These are phyloP conservation scores for Beauveria caledonica DNA, from an alignment of 2,329 filamentous ascomycete genomes.

Conservation along the genomic window DNA sequence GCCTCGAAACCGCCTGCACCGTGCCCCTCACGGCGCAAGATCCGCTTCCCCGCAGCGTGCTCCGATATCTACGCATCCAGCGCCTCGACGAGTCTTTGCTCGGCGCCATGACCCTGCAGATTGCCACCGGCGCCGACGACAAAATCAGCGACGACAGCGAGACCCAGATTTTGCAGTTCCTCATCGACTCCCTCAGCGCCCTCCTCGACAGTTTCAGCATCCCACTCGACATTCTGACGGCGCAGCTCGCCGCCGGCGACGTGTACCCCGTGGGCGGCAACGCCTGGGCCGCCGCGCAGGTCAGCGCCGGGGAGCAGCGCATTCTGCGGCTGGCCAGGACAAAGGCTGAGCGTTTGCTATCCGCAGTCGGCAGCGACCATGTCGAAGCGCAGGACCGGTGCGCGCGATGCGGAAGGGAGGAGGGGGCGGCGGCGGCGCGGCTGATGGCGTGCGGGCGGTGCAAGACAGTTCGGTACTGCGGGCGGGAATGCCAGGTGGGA, in stretches of 20 bases:
- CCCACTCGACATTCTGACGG: slow-evolving; percentile 23
- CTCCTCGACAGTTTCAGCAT: slow-evolving; percentile 24
- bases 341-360: slow-evolving; percentile 18
- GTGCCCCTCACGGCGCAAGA: slow-evolving; percentile 25
- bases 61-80: slow-evolving; percentile 29
- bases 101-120: slow-evolving; percentile 17
- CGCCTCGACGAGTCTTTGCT: slow-evolving; percentile 23
- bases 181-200: slow-evolving; percentile 24
- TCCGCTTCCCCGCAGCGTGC: slow-evolving; percentile 25
- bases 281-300: slow-evolving; percentile 28
- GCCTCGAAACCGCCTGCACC: slow-evolving; percentile 23
- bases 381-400: slow-evolving; percentile 13
- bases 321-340: slow-evolving; percentile 24
- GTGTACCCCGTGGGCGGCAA: slow-evolving; percentile 24
- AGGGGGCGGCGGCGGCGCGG: neutral
- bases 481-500: slow-evolving; percentile 23
- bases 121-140: slow-evolving; percentile 17
- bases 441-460: slow-evolving; percentile 26
- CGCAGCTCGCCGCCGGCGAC: slow-evolving; percentile 20
- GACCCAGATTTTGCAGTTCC: slow-evolving; percentile 22
- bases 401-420: slow-evolving; percentile 21
- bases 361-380: neutral
- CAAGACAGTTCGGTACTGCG: slow-evolving; percentile 23
- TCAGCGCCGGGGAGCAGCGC: slow-evolving; percentile 21
- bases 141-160: slow-evolving; percentile 26